Conservation (phyloP, 371 early-diverging fungal species). For the Caulochytrium protostelioides region DNA sequence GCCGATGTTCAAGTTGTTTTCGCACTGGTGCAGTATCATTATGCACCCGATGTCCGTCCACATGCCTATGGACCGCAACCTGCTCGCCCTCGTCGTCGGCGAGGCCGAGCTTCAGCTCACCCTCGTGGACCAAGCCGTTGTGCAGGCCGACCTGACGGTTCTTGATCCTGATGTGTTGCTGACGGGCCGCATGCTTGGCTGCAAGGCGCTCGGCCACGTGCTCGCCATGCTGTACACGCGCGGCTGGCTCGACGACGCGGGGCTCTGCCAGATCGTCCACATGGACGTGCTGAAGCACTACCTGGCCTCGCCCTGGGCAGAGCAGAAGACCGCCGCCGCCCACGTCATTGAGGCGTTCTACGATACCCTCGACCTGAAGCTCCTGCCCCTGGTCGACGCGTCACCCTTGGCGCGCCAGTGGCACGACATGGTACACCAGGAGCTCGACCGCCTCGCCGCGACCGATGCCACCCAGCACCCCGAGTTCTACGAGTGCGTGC, state of each 20-base stretch:
- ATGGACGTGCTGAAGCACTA: slow-evolving; percentile 12
- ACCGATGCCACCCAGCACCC: too few species aligned
- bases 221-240: slow-evolving; percentile 3
- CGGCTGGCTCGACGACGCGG: background rate
- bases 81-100: slow-evolving; percentile 2
- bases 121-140: slow-evolving; percentile 1
- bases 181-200: too few species aligned
- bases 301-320: slow-evolving; percentile 44
- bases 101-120: slow-evolving; percentile 2
- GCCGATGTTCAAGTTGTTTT: too few species aligned
- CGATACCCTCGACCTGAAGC: slow-evolving; percentile 12
- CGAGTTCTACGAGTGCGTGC: too few species aligned
- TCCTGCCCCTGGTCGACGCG: background rate
- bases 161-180: too few species aligned
- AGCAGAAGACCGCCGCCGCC: slow-evolving; percentile 54
- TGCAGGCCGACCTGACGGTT: too few species aligned
- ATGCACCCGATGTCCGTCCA: too few species aligned
- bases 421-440: too few species aligned
- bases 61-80: slow-evolving; percentile 4
- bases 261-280: slow-evolving; percentile 1
- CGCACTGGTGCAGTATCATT: too few species aligned
- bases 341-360: slow-evolving; percentile 59
- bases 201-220: background rate
- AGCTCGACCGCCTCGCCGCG: too few species aligned
- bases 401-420: slow-evolving; percentile 2